Conservation (phyloP, 139 green algal species). For the Picochlorum sp. region DNA sequence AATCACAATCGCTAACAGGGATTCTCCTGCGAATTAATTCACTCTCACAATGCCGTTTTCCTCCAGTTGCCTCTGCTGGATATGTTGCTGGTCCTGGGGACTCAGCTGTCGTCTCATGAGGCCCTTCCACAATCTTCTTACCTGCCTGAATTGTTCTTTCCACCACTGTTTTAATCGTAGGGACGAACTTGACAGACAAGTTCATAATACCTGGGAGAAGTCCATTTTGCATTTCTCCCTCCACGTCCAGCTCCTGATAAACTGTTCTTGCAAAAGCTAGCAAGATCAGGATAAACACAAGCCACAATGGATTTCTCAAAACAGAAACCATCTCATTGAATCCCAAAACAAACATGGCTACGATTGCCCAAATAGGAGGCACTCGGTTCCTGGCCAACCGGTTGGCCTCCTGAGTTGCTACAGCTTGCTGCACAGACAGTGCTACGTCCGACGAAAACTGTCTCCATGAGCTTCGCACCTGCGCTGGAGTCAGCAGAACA, state of each 20-base stretch:
- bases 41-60: too few relatives aligned
- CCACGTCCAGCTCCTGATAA: slow-evolving; percentile 76
- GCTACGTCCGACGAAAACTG: slow-evolving; percentile 54
- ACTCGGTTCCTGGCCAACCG: slow-evolving; percentile 48
- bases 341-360: slow-evolving; percentile 78
- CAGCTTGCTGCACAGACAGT: slow-evolving; percentile 61
- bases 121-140: not conserved
- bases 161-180: slow-evolving; percentile 13
- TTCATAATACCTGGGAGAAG: slow-evolving; percentile 43
- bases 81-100: not conserved
- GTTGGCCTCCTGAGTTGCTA: slow-evolving; percentile 61
- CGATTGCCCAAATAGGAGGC: slow-evolving; percentile 80
- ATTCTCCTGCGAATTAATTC: not conserved
- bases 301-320: slow-evolving; percentile 65
- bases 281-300: slow-evolving; percentile 38
- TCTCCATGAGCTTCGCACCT: slow-evolving; percentile 51
- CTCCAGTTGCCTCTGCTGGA: not conserved
- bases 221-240: slow-evolving; percentile 59
- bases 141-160: not conserved
- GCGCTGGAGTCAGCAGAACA: slow-evolving; percentile 37
- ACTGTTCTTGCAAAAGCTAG: slow-evolving; percentile 36
- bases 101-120: not conserved
- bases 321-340: slow-evolving; percentile 82
- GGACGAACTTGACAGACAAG: slow-evolving; percentile 44
- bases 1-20: too few relatives aligned